Evolutionary conservation across 2,329 filamentous ascomycete species (phyloP).

Genomic region (Fusarium sp.): DNA sequence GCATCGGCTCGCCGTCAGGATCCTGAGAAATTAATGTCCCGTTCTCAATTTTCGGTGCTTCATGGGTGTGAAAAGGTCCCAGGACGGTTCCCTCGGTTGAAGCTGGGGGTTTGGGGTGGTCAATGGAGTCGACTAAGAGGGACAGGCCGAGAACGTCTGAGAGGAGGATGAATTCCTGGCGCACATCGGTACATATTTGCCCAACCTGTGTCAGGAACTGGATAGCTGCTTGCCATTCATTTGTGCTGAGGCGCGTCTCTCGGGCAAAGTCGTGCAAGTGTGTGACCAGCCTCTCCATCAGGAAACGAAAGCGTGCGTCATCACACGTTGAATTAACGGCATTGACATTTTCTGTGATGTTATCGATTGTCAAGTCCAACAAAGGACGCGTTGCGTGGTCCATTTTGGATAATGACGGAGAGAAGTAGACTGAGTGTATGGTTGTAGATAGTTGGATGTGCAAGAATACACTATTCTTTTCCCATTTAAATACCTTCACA

Average conservation of each 20-base stretch:
- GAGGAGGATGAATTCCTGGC: slow-evolving; percentile 79
- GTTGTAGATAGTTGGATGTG: not conserved
- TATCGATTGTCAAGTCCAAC: slow-evolving; percentile 73
- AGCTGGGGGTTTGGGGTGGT: slow-evolving; percentile 76
- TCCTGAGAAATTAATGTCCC: slow-evolving; percentile 72
- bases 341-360: slow-evolving; percentile 78
- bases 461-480: not conserved
- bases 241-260: slow-evolving; percentile 69
- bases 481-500: not conserved
- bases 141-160: slow-evolving; percentile 80
- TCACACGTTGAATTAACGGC: slow-evolving; percentile 74
- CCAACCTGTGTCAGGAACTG: slow-evolving; percentile 75
- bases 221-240: slow-evolving; percentile 78
- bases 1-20: slow-evolving; percentile 70
- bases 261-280: slow-evolving; percentile 68
- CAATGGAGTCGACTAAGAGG: slow-evolving; percentile 80
- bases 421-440: not conserved
- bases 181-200: slow-evolving; percentile 74
- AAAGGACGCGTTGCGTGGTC: not conserved
- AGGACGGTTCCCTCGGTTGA: slow-evolving; percentile 80
- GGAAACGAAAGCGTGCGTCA: slow-evolving; percentile 71
- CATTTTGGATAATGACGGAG: not conserved
- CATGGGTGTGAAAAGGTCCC: slow-evolving; percentile 81
- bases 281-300: slow-evolving; percentile 75
- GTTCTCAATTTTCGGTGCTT: slow-evolving; percentile 64